Percentiles rank a stretch among this genome's conserved stretches.
These are phyloP conservation scores for Penicillium sp. DNA, from an alignment of 2,329 filamentous ascomycete genomes.

Conservation along the genomic window DNA sequence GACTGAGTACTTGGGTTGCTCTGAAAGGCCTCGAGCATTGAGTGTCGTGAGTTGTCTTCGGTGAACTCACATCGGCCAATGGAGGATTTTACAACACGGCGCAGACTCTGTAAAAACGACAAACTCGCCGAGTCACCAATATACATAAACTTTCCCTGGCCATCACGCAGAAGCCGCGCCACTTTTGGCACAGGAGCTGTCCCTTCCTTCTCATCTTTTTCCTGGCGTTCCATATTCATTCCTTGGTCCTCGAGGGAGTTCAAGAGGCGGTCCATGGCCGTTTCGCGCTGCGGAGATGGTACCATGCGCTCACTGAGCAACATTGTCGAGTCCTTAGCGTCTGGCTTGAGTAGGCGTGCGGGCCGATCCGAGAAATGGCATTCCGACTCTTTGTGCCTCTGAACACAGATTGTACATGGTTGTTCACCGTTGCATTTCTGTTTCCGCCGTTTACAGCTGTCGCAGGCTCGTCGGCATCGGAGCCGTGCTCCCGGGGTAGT, in stretches of 20 bases:
- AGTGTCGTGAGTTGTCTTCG: conserved; percentile 43
- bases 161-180: conserved; percentile 51
- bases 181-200: conserved; percentile 39
- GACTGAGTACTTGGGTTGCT: conserved; percentile 30
- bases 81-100: conserved; percentile 50
- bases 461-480: conserved; percentile 43
- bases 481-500: conserved; percentile 33
- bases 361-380: conserved; percentile 44
- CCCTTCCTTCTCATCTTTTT: conserved; percentile 34
- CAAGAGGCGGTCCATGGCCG: conserved; percentile 36
- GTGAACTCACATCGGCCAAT: conserved; percentile 46
- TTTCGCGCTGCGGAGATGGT: conserved; percentile 33
- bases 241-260: conserved; percentile 36
- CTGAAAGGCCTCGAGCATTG: conserved; percentile 45
- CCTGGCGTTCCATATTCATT: conserved; percentile 31
- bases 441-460: conserved; percentile 50
- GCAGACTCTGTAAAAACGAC: conserved; percentile 54
- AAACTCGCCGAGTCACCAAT: conserved; percentile 56
- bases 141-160: conserved; percentile 56
- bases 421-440: conserved; percentile 55
- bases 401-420: conserved; percentile 53
- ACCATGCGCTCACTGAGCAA: conserved; percentile 34
- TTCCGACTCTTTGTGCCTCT: conserved; percentile 43
- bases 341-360: conserved; percentile 35
- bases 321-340: conserved; percentile 33